phyloP scores from a whole-genome alignment of 345 rosid species.

The Pugionium dolabratum region DNA sequence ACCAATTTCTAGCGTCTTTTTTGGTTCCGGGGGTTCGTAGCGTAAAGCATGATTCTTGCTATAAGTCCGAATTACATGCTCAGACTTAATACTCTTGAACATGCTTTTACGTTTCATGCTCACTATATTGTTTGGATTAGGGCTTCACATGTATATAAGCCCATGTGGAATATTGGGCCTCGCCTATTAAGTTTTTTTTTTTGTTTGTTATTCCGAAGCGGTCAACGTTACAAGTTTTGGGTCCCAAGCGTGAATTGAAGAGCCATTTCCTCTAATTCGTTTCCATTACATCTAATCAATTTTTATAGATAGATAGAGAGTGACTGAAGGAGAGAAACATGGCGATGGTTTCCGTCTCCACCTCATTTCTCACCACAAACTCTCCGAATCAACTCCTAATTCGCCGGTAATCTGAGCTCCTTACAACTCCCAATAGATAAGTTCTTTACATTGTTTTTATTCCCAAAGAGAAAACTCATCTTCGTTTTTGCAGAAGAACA shows the following conservation, averaged over 20 bases:
- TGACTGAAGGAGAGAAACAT: slow-evolving; percentile 38
- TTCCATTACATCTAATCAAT: not conserved
- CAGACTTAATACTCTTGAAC: no score
- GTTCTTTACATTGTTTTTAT: no score
- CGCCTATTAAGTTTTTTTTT: no score
- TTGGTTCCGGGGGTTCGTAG: no score
- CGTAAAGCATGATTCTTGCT: no score
- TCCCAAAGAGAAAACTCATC: not conserved
- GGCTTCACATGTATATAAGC: no score
- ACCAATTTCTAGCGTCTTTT: no score
- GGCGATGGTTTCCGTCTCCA: slow-evolving; percentile 62
- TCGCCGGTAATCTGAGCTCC: slow-evolving; percentile 48
- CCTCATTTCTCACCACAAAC: slow-evolving; percentile 46
- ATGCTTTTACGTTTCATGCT: no score
- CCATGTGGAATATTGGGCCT: no score
- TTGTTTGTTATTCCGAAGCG: slow-evolving; percentile 9
- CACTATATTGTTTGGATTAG: no score
- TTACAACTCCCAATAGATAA: no score
- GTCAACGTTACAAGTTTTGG: slow-evolving; percentile 28
- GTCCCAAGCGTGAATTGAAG: slow-evolving; percentile 17
- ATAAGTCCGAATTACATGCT: no score
- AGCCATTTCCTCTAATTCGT: slow-evolving; percentile 11
- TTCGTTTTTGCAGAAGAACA: slow-evolving; percentile 43
- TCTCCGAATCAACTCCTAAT: slow-evolving; percentile 47
- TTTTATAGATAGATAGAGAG: slow-evolving; percentile 12